A percentile compares a stretch with the other conserved stretches of the same genome.
Conservation (phyloP, 805 yeast species). For the Candida montana region DNA sequence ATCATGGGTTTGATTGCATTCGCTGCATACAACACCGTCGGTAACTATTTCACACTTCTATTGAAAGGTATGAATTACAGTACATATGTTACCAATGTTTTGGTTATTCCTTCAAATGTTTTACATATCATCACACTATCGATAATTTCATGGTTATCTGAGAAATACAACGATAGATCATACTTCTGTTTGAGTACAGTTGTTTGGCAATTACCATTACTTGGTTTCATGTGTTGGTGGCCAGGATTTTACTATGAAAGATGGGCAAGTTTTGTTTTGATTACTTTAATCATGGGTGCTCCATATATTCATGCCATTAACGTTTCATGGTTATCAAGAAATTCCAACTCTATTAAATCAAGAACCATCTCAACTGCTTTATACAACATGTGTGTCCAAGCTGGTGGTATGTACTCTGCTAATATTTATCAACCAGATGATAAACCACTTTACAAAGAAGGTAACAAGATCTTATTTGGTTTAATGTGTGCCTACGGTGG, state of each 20-base stretch:
- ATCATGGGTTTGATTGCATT: slow-evolving; percentile 39
- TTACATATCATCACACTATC: slow-evolving; percentile 34
- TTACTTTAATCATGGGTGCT: slow-evolving; percentile 3
- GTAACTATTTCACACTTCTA: slow-evolving; percentile 42
- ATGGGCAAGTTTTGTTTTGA: slow-evolving; percentile 33
- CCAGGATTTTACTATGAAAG: slow-evolving; percentile 30
- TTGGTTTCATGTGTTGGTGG: slow-evolving; percentile 1
- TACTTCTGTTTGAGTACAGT: slow-evolving; percentile 33
- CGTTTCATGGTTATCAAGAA: slow-evolving; percentile 45
- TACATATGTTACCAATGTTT: slow-evolving; percentile 44
- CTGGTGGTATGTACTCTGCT: slow-evolving; percentile 48
- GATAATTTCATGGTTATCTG: slow-evolving; percentile 33
- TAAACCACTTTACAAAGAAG: slow-evolving; percentile 52
- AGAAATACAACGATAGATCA: slow-evolving; percentile 13
- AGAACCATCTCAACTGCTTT: slow-evolving; percentile 61
- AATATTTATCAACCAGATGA: slow-evolving; percentile 55
- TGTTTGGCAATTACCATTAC: neutral
- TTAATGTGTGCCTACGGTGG: neutral
- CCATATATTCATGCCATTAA: slow-evolving; percentile 7
- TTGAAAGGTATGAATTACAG: slow-evolving; percentile 44
- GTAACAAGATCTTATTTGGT: slow-evolving; percentile 32
- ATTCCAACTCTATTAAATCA: slow-evolving; percentile 53
- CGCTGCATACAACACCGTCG: slow-evolving; percentile 27
- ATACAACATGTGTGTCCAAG: slow-evolving; percentile 60
- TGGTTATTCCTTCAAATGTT: slow-evolving; percentile 45